These are phyloP conservation scores for Pseudozyma thailandica DNA, from an alignment of 1,284 basidiomycete species.

Conservation along the genomic window DNA sequence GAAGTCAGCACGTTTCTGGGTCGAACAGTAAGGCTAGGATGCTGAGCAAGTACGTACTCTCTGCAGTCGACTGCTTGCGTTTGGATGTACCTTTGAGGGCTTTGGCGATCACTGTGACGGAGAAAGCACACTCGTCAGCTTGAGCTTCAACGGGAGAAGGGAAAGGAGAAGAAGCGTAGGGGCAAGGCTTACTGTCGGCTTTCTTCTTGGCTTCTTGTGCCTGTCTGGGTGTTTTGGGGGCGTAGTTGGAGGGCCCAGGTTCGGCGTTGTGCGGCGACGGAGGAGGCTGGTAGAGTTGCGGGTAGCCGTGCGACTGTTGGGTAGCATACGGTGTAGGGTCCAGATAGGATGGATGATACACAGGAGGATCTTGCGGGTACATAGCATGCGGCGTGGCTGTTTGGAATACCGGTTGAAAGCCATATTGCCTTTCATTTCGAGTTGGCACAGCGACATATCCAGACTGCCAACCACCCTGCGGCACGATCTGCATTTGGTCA, in stretches of 20 bases:
- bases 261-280: not conserved
- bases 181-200: slow-evolving; percentile 20
- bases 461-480: not conserved
- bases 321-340: too few species aligned
- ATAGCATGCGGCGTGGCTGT: not conserved
- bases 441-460: not conserved
- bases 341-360: not conserved
- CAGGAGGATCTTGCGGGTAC: too few species aligned
- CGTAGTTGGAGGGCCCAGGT: not conserved
- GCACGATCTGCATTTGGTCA: not conserved
- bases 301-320: too few species aligned
- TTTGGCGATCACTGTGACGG: slow-evolving; percentile 15
- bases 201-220: slow-evolving; percentile 17
- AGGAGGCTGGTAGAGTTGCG: not conserved
- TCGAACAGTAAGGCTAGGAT: not conserved
- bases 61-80: slow-evolving; percentile 2
- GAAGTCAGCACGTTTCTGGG: too few species aligned
- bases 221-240: slow-evolving; percentile 12
- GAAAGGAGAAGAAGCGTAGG: not conserved
- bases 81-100: slow-evolving; percentile 16
- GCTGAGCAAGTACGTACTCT: slow-evolving; percentile 5
- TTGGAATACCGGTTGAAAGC: not conserved
- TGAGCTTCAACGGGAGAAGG: too few species aligned
- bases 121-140: not conserved
- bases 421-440: not conserved